Evolutionary conservation across 768 basidiomycete species (phyloP).

Genomic region (Mycena chlorophos): DNA sequence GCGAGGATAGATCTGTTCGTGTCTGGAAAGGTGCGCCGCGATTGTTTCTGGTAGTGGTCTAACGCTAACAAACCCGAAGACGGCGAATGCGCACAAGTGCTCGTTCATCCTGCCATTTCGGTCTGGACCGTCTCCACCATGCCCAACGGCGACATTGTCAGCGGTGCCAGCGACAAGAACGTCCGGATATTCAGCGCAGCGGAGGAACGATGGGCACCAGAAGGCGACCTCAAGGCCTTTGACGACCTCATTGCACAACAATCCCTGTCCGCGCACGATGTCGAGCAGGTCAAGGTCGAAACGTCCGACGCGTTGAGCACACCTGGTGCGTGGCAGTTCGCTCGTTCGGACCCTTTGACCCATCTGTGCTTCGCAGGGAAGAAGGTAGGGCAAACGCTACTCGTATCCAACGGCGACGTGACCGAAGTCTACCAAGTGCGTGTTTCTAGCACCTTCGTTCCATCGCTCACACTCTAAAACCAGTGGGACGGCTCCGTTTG

Average conservation of each 20-base stretch:
- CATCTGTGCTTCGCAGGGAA: slow-evolving; percentile 57
- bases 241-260: slow-evolving; percentile 78
- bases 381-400: slow-evolving; percentile 90
- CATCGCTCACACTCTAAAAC: neutral
- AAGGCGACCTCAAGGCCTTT: slow-evolving; percentile 62
- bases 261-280: slow-evolving; percentile 80
- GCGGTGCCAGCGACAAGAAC: slow-evolving; percentile 84
- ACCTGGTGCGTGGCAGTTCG: slow-evolving; percentile 54
- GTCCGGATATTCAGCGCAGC: slow-evolving; percentile 83
- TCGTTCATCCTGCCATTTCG: slow-evolving; percentile 94
- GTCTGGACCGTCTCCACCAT: slow-evolving; percentile 91
- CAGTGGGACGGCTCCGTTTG: slow-evolving; percentile 86
- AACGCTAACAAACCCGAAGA: slow-evolving; percentile 43
- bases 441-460: slow-evolving; percentile 4
- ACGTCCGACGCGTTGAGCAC: slow-evolving; percentile 75
- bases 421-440: slow-evolving; percentile 91
- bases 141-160: slow-evolving; percentile 90
- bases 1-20: slow-evolving; percentile 91
- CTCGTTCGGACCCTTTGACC: neutral
- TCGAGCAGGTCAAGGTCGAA: slow-evolving; percentile 89
- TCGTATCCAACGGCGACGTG: slow-evolving; percentile 76
- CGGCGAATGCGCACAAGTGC: slow-evolving; percentile 84
- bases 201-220: slow-evolving; percentile 71
- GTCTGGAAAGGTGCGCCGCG: slow-evolving; percentile 77
- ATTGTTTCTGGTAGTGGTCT: neutral